Percentiles rank a stretch among this genome's conserved stretches.
These are phyloP conservation scores for Schizophyllum commune DNA, from an alignment of 1,284 basidiomycete genomes.

Conservation along the genomic window DNA sequence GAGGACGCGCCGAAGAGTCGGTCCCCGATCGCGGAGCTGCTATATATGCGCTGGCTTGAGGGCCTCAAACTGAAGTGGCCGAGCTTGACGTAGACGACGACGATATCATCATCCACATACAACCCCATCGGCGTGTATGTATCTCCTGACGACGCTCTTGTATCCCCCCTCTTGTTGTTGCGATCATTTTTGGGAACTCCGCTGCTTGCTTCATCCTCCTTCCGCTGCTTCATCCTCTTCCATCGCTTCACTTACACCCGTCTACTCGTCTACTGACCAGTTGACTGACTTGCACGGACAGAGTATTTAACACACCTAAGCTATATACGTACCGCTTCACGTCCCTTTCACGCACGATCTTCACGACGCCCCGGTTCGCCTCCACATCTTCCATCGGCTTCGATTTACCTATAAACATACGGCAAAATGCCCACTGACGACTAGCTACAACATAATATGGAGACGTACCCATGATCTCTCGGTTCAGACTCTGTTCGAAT, in stretches of 20 bases:
- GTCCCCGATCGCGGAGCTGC: constrained; percentile 85
- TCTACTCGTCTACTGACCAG: neutral
- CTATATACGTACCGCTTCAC: neutral
- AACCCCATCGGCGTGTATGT: neutral
- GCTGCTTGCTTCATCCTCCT: neutral
- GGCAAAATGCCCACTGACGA: too few species aligned
- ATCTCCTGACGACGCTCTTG: neutral
- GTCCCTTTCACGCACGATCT: neutral
- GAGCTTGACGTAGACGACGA: constrained; percentile 42
- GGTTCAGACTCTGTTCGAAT: too few species aligned
- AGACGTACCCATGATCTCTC: neutral
- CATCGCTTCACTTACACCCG: neutral
- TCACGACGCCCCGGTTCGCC: neutral
- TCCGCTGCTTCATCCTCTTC: neutral
- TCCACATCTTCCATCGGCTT: neutral
- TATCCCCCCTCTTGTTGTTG: neutral
- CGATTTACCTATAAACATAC: neutral
- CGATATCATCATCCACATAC: constrained; percentile 1
- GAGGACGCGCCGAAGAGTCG: constrained; percentile 42
- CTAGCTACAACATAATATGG: neutral
- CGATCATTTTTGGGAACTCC: neutral
- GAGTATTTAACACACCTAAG: neutral
- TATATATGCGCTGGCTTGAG: constrained; percentile 95
- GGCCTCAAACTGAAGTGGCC: constrained; percentile 87
- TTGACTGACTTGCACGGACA: neutral